Evolutionary conservation across 2,329 filamentous ascomycete species (phyloP), one percentile per base, ranked within the genome.

Genomic region (Lanzia echinophila): DNA sequence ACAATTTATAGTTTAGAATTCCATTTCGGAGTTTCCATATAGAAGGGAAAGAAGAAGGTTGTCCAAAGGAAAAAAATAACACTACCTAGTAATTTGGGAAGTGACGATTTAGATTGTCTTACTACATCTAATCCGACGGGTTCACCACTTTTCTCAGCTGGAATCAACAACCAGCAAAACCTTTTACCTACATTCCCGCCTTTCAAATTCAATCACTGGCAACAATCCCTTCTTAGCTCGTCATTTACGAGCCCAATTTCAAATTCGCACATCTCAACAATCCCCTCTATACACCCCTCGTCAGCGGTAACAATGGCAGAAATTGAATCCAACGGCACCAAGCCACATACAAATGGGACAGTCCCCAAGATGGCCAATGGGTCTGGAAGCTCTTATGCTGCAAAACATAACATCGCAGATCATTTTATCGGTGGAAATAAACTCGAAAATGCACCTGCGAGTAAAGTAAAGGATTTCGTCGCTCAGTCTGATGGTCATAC

Each of bases 351-450:
- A 22, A 68, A 67, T 50, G 65, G 63, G 47, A 73, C 74, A 47
- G 77, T 80, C 50, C 77, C 79, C 50, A 68, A 76, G 49, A 62
- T 70, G 61, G 32, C 13, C 31, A 84, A 84, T 64, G 80, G 80
- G 73, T 79, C 79, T 72, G 76, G 77, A 62, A 71, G 79, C 67
- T 84, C 86, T 53, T 90, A 88, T 70, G 83, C 90, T 61, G 85
- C 90, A 64, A 90, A 87, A 75, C 83, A 89, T 77, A 84, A 88
- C 62, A 73, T 99, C 59, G 83, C 90, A 59, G 79, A 90, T 73
- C 94, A 99, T 78, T 99, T 97, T 75, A 95, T 97, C 71, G 94
- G 94, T 66, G 92, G 94, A 61, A 96, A 96, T 77, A 82, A 84
- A 69, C 75, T 99, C 60, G 84, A 83, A 60, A 87, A 87, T 69